Percentiles rank a stretch among this genome's conserved stretches.
These are phyloP conservation scores for Monilinia polystroma DNA, from an alignment of 2,329 filamentous ascomycete species.

Conservation along the genomic window DNA sequence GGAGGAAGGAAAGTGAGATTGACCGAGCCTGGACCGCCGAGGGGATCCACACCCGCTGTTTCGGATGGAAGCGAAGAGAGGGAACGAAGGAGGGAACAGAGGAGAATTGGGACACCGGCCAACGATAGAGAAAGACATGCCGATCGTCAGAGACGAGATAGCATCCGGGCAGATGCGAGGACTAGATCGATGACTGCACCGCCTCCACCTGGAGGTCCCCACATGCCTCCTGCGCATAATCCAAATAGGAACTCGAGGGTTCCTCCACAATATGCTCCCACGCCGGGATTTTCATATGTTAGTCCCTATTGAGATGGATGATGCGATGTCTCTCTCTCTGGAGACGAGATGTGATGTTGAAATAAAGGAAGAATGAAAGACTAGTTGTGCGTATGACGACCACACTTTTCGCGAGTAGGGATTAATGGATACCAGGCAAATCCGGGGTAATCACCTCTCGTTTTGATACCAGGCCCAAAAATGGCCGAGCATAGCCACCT, in stretches of 20 bases:
- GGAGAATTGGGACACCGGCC: conserved; percentile 25
- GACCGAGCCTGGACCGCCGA: conserved; percentile 29
- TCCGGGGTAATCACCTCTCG: neutral
- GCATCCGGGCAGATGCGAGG: conserved; percentile 22
- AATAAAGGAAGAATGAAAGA: conserved; percentile 8
- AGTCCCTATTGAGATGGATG: conserved; percentile 20
- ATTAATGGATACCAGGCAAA: conserved; percentile 13
- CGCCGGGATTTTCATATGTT: conserved; percentile 28
- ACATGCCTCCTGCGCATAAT: conserved; percentile 18
- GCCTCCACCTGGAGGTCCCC: conserved; percentile 24
- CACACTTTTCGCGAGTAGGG: conserved; percentile 2
- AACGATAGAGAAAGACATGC: conserved; percentile 14
- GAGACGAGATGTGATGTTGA: neutral
- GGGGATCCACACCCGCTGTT: conserved; percentile 27
- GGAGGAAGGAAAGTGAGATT: conserved; percentile 36
- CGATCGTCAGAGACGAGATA: conserved; percentile 25
- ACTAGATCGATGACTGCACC: conserved; percentile 25
- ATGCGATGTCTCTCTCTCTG: neutral
- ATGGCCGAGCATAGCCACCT: conserved; percentile 8
- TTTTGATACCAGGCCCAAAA: neutral
- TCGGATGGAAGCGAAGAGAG: conserved; percentile 25
- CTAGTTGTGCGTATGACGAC: conserved; percentile 1
- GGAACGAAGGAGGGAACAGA: conserved; percentile 25
- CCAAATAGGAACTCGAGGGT: conserved; percentile 12
- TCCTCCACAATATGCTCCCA: conserved; percentile 22